Percentiles rank a stretch among this genome's conserved stretches.
Conservation (phyloP, 768 basidiomycete species). For the Pholiota microspora region DNA sequence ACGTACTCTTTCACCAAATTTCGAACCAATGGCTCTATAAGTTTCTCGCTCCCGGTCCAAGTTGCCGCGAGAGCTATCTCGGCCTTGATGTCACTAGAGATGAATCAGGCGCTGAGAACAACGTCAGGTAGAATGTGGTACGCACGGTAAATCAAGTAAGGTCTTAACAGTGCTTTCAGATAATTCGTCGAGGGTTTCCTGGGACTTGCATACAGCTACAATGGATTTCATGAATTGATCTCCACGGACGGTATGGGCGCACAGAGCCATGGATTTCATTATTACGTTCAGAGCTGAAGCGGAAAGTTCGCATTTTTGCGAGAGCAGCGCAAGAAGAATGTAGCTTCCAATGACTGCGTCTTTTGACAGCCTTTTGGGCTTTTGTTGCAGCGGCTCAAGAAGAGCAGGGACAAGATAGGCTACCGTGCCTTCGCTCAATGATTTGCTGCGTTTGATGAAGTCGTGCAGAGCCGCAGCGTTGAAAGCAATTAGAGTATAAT, state of each 20-base stretch:
- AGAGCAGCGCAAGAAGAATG: constrained; percentile 68
- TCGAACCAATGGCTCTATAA: constrained; percentile 52
- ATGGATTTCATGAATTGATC: constrained; percentile 65
- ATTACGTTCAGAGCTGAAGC: constrained; percentile 59
- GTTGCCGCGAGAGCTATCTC: constrained; percentile 41
- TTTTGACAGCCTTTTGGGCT: constrained; percentile 32
- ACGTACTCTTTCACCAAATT: constrained; percentile 35
- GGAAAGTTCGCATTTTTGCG: constrained; percentile 61
- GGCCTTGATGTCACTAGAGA: constrained; percentile 42
- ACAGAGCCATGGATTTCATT: constrained; percentile 49
- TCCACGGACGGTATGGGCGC: constrained; percentile 45
- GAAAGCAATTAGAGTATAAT: constrained; percentile 79
- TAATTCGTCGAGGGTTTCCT: constrained; percentile 52
- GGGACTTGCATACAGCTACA: constrained; percentile 62
- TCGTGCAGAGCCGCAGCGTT: constrained; percentile 79
- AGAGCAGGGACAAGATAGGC: constrained; percentile 66
- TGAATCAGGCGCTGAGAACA: not conserved
- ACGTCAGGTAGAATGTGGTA: constrained; percentile 7
- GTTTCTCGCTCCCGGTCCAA: constrained; percentile 54
- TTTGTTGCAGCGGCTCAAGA: constrained; percentile 51
- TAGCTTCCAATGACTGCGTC: constrained; percentile 74
- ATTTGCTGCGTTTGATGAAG: constrained; percentile 60
- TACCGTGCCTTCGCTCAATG: constrained; percentile 62
- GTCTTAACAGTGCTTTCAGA: constrained; percentile 36
- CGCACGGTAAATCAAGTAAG: constrained; percentile 52